phyloP scores from a whole-genome alignment of 495 filamentous ascomycete species.

The Lepidopterella palustris region DNA sequence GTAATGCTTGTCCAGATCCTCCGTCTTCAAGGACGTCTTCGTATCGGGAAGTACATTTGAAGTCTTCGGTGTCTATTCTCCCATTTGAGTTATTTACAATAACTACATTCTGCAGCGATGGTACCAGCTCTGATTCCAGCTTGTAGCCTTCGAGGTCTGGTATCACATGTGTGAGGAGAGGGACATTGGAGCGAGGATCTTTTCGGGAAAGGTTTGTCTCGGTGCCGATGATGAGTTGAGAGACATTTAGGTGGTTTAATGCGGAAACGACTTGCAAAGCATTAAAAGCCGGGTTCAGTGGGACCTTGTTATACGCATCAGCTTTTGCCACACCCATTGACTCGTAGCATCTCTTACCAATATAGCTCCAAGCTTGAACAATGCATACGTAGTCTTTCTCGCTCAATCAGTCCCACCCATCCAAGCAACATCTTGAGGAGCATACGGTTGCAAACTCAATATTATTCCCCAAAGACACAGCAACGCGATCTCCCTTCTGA shows the following conservation, averaged over 20 bases:
- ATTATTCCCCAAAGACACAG: conserved; percentile 78
- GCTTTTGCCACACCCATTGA: neutral
- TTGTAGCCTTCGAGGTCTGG: conserved; percentile 49
- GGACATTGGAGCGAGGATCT: conserved; percentile 66
- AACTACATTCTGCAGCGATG: conserved; percentile 63
- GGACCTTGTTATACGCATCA: conserved; percentile 50
- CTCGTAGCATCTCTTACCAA: conserved; percentile 44
- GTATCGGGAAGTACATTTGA: conserved; percentile 51
- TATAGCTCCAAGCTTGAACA: conserved; percentile 89
- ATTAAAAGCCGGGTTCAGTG: conserved; percentile 90
- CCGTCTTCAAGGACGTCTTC: conserved; percentile 49
- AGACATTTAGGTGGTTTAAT: conserved; percentile 64
- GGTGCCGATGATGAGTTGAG: conserved; percentile 73
- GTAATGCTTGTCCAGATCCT: conserved; percentile 24
- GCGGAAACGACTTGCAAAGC: conserved; percentile 68
- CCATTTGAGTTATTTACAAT: conserved; percentile 73
- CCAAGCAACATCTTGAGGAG: neutral
- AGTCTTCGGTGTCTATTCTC: conserved; percentile 45
- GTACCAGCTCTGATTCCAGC: conserved; percentile 59
- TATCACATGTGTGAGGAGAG: conserved; percentile 59
- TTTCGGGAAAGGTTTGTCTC: conserved; percentile 84
- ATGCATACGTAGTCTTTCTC: conserved; percentile 65
- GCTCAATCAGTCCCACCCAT: neutral
- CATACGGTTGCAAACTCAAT: conserved; percentile 70
- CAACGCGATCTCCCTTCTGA: conserved; percentile 76